Base-by-base conservation (phyloP, 1,139 yeast species). In the Schizosaccharomyces versatilis region DNA sequence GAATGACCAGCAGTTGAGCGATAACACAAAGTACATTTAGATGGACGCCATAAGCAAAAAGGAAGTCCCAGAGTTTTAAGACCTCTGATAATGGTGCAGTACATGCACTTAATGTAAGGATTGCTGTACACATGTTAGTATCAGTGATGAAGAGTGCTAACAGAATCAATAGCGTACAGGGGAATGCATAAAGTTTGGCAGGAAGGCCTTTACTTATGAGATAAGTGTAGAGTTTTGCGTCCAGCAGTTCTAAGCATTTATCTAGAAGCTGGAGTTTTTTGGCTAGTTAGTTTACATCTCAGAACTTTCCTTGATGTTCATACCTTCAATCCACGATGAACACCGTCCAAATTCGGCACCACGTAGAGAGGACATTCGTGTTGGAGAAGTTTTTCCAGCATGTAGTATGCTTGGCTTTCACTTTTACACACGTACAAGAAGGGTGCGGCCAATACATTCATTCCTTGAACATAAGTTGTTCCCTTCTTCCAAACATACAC, bases 1-100 rank as follows among this genome's bases (percentile, higher is more conserved):
- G 69, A 60, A 82, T 80, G 54, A 81, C 71, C 12, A 84, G 79
- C 51, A 86, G 69, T 65, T 85, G 94, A 0, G 96, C 94, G 15
- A 86, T 86, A 9, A 86, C 78, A 61, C 86, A 83, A 41, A 88
- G 69, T 38, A 88, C 75, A 66, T 86, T 86, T 80, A 86, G 75
- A 65, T 88, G 95, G 38, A 84, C 77, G 0, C 97, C 97, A 63
- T 84, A 86, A 2, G 96, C 94, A 66, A 86, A 81, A 63, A 85
- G 68, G 60, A 85, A 82, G 66, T 86, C 97, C 97, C 97, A 86
- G 36, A 86, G 70, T 56, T 79, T 75, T 52, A 86, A 68, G 0
- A 84, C 85, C 59, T 86, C 84, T 36, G 73, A 69, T 54, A 88
- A 69, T 0, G 95, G 93, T 8, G 94, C 95, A 2, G 94, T 85